Conservation (phyloP, 2,329 filamentous ascomycete species). For the Stachybotrys chlorohalonatus region DNA sequence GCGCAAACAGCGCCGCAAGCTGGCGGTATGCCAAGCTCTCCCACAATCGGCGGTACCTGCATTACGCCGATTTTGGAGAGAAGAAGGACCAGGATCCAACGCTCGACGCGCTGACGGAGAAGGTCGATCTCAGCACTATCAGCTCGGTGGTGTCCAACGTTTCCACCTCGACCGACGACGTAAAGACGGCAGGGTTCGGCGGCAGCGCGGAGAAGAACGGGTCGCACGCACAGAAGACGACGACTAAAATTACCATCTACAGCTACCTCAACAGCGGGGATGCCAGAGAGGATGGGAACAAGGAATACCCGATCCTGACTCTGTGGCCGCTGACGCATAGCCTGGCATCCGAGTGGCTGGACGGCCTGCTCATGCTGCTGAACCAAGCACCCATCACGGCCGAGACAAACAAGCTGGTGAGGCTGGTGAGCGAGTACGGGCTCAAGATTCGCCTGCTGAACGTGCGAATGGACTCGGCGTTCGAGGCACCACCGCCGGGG, state of each 20-base stretch:
- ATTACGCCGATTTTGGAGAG: conserved; percentile 76
- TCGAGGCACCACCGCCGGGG: conserved; percentile 59
- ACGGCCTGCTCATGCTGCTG: conserved; percentile 88
- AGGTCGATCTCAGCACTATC: conserved; percentile 78
- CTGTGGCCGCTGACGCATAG: conserved; percentile 73
- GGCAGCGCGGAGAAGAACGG: conserved; percentile 34
- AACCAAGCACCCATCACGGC: conserved; percentile 95
- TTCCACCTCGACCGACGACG: conserved; percentile 52
- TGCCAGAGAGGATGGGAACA: conserved; percentile 20
- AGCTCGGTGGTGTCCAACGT: conserved; percentile 94
- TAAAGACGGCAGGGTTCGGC: conserved; percentile 21
- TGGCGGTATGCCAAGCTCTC: conserved; percentile 86
- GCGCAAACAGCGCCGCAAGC: conserved; percentile 25
- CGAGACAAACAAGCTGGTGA: conserved; percentile 84
- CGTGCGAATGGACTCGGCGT: conserved; percentile 70
- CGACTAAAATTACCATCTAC: conserved; percentile 87
- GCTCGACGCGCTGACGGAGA: conserved; percentile 66
- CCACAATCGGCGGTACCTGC: conserved; percentile 81
- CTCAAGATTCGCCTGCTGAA: conserved; percentile 89
- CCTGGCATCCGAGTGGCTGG: conserved; percentile 90
- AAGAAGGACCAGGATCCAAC: conserved; percentile 57
- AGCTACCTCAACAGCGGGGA: conserved; percentile 43
- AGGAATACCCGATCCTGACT: conserved; percentile 70
- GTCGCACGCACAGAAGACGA: conserved; percentile 31
- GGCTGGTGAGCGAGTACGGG: conserved; percentile 80